Conservation (phyloP, 2,329 filamentous ascomycete species). For the Claviceps fusiformis region DNA sequence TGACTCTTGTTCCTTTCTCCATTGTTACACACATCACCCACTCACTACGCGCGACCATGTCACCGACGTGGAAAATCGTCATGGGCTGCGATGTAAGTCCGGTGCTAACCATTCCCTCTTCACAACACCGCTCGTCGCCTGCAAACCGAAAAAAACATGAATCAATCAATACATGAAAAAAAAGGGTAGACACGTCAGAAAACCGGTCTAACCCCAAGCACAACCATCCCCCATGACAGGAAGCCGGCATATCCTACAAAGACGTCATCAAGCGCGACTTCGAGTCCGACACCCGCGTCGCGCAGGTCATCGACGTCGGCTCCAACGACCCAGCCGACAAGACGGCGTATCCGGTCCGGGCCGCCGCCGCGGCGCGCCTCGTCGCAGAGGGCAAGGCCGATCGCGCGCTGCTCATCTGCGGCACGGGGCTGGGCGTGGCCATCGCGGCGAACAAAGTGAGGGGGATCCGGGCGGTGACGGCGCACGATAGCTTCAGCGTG, state of each 20-base stretch:
- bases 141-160: too few species aligned
- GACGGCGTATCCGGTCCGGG: slow-evolving; percentile 69
- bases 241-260: slow-evolving; percentile 69
- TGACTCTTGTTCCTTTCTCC: not conserved
- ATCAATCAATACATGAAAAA: too few species aligned
- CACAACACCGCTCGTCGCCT: too few species aligned
- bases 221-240: slow-evolving; percentile 21
- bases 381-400: slow-evolving; percentile 53
- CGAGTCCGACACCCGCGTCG: slow-evolving; percentile 51
- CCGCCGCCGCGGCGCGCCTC: slow-evolving; percentile 55
- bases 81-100: slow-evolving; percentile 39
- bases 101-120: not conserved
- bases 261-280: slow-evolving; percentile 63
- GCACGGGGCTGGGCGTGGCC: slow-evolving; percentile 75
- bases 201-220: not conserved
- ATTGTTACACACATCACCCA: not conserved
- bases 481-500: slow-evolving; percentile 74
- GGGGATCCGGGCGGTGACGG: slow-evolving; percentile 75
- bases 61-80: slow-evolving; percentile 37
- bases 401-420: slow-evolving; percentile 70
- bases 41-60: slow-evolving; percentile 19
- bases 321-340: slow-evolving; percentile 53
- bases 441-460: slow-evolving; percentile 83
- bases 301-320: slow-evolving; percentile 60
- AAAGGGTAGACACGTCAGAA: too few species aligned